Evolutionary conservation across 148 eudicot species (phyloP).

Genomic region (Rhododendron mucronatum): DNA sequence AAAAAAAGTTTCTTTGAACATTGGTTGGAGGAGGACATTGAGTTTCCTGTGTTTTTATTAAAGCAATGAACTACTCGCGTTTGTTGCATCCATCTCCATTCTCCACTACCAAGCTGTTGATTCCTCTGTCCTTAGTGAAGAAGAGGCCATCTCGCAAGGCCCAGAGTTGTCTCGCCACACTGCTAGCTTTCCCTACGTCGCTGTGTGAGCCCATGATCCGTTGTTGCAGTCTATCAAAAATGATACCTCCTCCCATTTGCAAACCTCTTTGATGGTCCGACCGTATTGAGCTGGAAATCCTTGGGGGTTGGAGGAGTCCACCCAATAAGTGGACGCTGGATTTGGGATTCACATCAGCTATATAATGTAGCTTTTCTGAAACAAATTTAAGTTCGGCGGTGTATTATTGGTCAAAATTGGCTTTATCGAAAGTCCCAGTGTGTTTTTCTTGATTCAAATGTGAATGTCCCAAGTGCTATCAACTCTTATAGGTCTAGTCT

Average conservation of each 20-base stretch:
- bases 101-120: not conserved
- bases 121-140: not conserved
- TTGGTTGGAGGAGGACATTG: not conserved
- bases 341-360: not conserved
- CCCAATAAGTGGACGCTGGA: not conserved
- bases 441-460: not conserved
- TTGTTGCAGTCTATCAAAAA: not conserved
- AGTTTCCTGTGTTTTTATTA: not conserved
- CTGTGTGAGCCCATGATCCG: not conserved
- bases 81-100: not conserved
- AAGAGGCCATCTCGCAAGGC: not conserved
- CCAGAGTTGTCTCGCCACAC: not conserved
- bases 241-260: not conserved
- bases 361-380: not conserved
- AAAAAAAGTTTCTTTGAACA: not conserved
- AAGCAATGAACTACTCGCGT: not conserved
- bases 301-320: not conserved
- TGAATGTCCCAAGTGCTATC: not conserved
- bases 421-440: too few relatives aligned
- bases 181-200: not conserved
- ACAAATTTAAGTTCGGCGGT: not conserved
- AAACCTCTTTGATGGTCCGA: not conserved
- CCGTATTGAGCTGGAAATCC: too few relatives aligned
- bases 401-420: not conserved
- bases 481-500: not conserved